A percentile compares a stretch with the other conserved stretches of the same genome.
Conservation (phyloP, 169 alveolate species). For the Eimeria tenella region DNA sequence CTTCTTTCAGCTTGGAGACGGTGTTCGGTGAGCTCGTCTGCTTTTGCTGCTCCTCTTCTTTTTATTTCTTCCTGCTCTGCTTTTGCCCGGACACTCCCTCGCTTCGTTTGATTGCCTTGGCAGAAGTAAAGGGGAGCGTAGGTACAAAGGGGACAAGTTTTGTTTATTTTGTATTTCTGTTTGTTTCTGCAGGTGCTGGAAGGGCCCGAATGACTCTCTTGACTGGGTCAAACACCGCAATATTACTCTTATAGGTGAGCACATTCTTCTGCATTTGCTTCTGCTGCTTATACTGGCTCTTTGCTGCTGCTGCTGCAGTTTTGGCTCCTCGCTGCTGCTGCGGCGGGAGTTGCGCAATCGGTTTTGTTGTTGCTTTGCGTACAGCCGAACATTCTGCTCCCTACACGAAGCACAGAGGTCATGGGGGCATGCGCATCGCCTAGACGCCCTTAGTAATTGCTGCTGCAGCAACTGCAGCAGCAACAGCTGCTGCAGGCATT, state of each 20-base stretch:
- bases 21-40: conserved; percentile 45
- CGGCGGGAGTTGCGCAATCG: background rate
- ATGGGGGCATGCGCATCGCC: conserved; percentile 72
- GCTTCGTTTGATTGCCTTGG: background rate
- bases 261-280: background rate
- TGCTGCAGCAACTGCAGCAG: conserved; percentile 17
- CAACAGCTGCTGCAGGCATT: background rate
- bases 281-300: background rate
- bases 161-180: background rate
- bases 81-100: background rate
- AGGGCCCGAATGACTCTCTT: conserved; percentile 66
- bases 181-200: conserved; percentile 67
- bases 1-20: conserved; percentile 73
- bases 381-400: conserved; percentile 77
- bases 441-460: background rate
- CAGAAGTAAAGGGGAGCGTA: background rate
- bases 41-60: background rate
- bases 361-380: background rate
- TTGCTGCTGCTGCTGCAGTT: background rate
- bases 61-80: background rate
- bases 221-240: conserved; percentile 59
- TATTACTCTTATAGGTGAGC: conserved; percentile 69
- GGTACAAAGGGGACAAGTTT: background rate
- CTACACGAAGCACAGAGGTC: conserved; percentile 52
- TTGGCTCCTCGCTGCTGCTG: background rate